These are phyloP conservation scores for Ophiostoma perfectum DNA, from an alignment of 2,329 filamentous ascomycete species.

Conservation along the genomic window DNA sequence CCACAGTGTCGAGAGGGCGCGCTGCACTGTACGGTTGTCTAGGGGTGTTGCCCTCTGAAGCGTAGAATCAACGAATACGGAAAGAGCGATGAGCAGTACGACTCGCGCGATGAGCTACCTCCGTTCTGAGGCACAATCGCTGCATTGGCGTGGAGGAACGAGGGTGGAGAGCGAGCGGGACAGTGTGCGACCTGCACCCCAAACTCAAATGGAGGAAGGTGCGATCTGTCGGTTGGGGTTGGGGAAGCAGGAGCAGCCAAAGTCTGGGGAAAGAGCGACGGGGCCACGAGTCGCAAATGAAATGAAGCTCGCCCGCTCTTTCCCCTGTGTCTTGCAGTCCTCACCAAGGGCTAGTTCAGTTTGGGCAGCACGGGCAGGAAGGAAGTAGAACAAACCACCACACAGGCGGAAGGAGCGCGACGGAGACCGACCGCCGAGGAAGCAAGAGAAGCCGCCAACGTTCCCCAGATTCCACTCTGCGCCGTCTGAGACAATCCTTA, in stretches of 20 bases:
- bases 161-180: neutral
- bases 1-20: neutral
- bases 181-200: constrained; percentile 6
- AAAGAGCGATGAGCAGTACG: no score
- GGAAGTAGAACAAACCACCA: neutral
- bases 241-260: constrained; percentile 3
- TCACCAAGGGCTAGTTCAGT: no score
- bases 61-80: no score
- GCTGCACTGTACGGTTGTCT: neutral
- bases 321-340: neutral
- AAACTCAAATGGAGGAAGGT: constrained; percentile 1
- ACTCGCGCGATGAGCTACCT: no score
- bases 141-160: no score
- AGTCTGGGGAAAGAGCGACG: constrained; percentile 13
- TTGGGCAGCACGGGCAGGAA: neutral
- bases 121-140: no score
- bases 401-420: neutral
- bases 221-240: constrained; percentile 6
- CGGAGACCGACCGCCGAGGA: neutral
- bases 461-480: neutral
- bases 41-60: neutral
- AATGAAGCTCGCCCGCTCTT: neutral
- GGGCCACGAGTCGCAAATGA: neutral
- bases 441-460: no score
- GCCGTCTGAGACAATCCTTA: neutral